Evolutionary conservation across 148 eudicot species (phyloP), one percentile per base, ranked within the genome.

Genomic region (Camellia japonica): DNA sequence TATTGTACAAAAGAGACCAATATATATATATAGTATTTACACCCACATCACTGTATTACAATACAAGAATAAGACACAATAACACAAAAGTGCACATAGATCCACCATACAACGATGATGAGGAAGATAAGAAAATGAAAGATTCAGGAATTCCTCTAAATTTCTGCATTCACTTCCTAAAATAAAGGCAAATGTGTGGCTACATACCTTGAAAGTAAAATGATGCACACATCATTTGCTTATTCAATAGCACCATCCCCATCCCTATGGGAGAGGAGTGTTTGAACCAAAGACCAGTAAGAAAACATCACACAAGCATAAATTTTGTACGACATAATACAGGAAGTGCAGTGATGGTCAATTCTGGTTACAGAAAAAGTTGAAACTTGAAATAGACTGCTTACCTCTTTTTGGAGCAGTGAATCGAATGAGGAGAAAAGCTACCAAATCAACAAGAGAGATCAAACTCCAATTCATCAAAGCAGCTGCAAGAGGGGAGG

Each of bases 401-500:
- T 84, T 80, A 90, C 98, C 97, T 88, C 88, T 87, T 90, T 89
- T 88, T 41, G 89, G 89, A 74, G 87, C 77, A 84, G 80, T 83
- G 73, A 83, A 89, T 62, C 86, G 91, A 79, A 94, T 83, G 62
- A 86, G 74, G 64, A 94, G 90, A 86, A 90, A 94, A 74, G 90
- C 89, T 75, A 90, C 81, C 87, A 94, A 82, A 88, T 92, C 86
- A 78, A 93, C 87, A 62, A 94, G 86, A 80, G 90, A 90, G 70
- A 91, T 87, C 78, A 94, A 83, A 86, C 95, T 93, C 97, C 98
- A 95, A 81, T 93, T 88, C 78, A 89, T 85, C 74, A 95, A 84
- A 60, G 97, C 87, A 86, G 90, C 98, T 94, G 97, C 88, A 89
- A 84, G 14, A 76, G n/a, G n/a, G 43, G 68, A 72, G 49, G 20